phyloP scores from a whole-genome alignment of 495 filamentous ascomycete species.

The Glutinoglossum americanum region DNA sequence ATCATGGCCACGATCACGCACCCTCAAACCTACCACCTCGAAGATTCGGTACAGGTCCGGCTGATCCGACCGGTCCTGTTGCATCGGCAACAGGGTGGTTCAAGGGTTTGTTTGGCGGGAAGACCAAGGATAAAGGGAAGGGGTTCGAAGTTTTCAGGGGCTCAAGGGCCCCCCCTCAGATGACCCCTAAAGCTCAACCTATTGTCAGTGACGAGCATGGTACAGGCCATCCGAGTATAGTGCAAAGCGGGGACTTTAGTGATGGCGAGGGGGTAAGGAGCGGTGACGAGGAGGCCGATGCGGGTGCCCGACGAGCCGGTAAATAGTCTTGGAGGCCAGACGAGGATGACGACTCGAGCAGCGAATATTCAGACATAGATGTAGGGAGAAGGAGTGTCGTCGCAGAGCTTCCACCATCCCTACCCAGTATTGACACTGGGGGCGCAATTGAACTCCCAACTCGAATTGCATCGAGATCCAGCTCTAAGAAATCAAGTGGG shows the following conservation, averaged over 20 bases:
- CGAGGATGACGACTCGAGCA: neutral
- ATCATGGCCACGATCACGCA: conserved; percentile 84
- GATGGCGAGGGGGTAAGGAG: no score
- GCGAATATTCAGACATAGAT: neutral
- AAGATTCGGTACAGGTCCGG: conserved; percentile 78
- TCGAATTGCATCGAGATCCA: conserved; percentile 37
- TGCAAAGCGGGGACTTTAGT: conserved; percentile 7
- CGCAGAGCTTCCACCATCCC: conserved; percentile 29
- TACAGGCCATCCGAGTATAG: conserved; percentile 8
- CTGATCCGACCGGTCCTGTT: conserved; percentile 80
- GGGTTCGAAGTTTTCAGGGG: conserved; percentile 93
- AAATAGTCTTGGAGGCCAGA: neutral
- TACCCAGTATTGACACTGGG: conserved; percentile 39
- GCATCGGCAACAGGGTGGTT: conserved; percentile 79
- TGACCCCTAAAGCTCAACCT: conserved; percentile 5
- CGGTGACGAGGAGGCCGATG: conserved; percentile 1
- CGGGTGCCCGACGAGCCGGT: neutral
- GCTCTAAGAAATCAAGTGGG: conserved; percentile 19
- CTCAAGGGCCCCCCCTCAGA: conserved; percentile 35
- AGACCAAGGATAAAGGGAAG: conserved; percentile 71
- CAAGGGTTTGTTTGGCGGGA: conserved; percentile 52
- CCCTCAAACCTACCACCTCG: conserved; percentile 60
- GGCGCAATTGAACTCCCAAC: conserved; percentile 43
- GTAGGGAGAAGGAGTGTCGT: conserved; percentile 7
- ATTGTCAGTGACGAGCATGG: neutral